Conservation (phyloP, 129 eudicot genomes). For the Sambucus nigra region DNA sequence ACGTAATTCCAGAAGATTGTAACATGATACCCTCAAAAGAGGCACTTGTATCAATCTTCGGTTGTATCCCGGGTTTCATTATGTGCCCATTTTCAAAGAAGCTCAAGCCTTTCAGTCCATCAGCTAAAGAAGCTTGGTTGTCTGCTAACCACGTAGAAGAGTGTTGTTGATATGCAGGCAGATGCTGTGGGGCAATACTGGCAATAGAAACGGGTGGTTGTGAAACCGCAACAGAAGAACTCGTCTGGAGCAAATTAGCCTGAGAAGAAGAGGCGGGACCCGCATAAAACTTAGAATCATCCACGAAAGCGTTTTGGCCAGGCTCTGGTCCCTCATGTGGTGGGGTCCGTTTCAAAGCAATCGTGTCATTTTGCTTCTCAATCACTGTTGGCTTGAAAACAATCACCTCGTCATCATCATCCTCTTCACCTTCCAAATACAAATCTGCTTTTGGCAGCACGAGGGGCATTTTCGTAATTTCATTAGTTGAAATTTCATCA, state of each 20-base stretch:
- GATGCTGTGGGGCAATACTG: conserved; percentile 10
- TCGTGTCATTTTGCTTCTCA: conserved; percentile 35
- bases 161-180: conserved; percentile 22
- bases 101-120: conserved; percentile 31
- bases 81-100: conserved; percentile 39
- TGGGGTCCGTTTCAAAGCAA: conserved; percentile 10
- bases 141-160: conserved; percentile 24
- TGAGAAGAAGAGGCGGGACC: conserved; percentile 21
- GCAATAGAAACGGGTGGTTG: conserved; percentile 18
- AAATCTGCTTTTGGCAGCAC: conserved; percentile 17
- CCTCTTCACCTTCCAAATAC: conserved; percentile 24
- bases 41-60: conserved; percentile 12
- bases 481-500: conserved; percentile 10
- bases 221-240: conserved; percentile 13
- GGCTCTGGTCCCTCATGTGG: conserved; percentile 17
- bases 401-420: conserved; percentile 64
- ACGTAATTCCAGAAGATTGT: conserved; percentile 22
- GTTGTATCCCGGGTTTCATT: conserved; percentile 15
- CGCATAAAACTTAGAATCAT: conserved; percentile 10
- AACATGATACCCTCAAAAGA: conserved; percentile 11
- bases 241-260: conserved; percentile 1
- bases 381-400: conserved; percentile 38
- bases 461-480: conserved; percentile 8
- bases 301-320: conserved; percentile 14
- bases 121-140: conserved; percentile 19